These are phyloP conservation scores for Cryptococcus depauperatus DNA, from an alignment of 1,284 basidiomycete species.

Conservation along the genomic window DNA sequence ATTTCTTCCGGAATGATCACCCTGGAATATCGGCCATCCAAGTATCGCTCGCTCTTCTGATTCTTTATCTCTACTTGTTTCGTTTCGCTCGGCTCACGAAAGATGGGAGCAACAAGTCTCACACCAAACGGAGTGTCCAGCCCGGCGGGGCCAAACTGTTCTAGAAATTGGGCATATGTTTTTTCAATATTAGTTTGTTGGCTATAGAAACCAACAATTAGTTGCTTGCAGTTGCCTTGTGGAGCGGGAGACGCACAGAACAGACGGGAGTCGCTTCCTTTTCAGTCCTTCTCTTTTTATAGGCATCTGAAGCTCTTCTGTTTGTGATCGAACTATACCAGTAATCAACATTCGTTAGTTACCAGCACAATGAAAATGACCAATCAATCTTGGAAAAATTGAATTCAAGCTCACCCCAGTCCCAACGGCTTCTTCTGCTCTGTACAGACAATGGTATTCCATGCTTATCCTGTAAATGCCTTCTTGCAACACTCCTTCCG, in stretches of 20 bases:
- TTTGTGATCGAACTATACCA: slow-evolving; percentile 43
- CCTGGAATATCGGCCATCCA: slow-evolving; percentile 10
- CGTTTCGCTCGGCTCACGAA: background rate
- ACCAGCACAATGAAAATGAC: no score
- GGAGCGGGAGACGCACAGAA: slow-evolving; percentile 31
- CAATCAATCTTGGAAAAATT: no score
- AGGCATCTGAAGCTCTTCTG: slow-evolving; percentile 49
- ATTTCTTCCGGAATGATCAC: slow-evolving; percentile 17
- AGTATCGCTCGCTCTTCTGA: slow-evolving; percentile 1
- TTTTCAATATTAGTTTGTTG: slow-evolving; percentile 16
- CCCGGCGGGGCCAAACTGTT: slow-evolving; percentile 21
- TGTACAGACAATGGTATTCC: slow-evolving; percentile 49
- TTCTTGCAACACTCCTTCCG: slow-evolving; percentile 51
- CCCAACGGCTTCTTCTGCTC: slow-evolving; percentile 51
- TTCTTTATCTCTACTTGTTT: background rate
- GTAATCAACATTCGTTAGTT: background rate
- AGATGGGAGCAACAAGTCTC: slow-evolving; percentile 19
- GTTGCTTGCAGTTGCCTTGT: no score
- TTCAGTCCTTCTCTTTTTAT: slow-evolving; percentile 48
- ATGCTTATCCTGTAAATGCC: slow-evolving; percentile 53
- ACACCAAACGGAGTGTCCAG: slow-evolving; percentile 13
- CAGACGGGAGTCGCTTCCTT: slow-evolving; percentile 50
- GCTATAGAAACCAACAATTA: no score
- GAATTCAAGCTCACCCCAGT: slow-evolving; percentile 48
- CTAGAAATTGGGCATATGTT: slow-evolving; percentile 16